Base-by-base conservation (phyloP, 2,329 filamentous ascomycete genomes). In the Fusarium mangiferae region DNA sequence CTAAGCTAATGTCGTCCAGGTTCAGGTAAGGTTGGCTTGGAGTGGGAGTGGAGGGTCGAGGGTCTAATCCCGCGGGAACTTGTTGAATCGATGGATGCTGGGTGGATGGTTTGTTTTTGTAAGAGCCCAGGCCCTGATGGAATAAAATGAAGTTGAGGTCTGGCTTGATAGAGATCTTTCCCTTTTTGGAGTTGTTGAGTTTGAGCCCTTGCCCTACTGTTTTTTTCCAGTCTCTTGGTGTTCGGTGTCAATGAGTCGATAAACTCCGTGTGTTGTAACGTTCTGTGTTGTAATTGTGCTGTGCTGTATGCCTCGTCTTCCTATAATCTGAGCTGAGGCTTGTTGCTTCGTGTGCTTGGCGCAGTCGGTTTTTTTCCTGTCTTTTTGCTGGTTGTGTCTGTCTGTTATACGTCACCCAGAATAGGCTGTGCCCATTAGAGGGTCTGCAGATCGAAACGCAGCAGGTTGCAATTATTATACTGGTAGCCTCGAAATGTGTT, bases 351-450 rank as follows among this genome's bases (percentile, higher is more conserved):
- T 56, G 51, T 26, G 60, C 75, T 77, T 77, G 75, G 75, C 74
- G 51, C 60, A 57, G 36, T 63, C 39, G 28, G 51, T 49, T 70
- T 62, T 71, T 42, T 46, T 44, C 56, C 63, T 74, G 62, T 74
- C n/a, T 56, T 52, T 63, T 72, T 70, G 55, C 46, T 72, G 59
- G 59, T 68, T 62, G 72, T 64, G 64, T 74, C 52, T 68, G 65
- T 65, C 60, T 73, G 64, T 62, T 63, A 78, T 77, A 77, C 75
- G 75, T 77, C 75, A 78, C 75, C 49, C 30, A 65, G 52, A 44
- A 69, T 54, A 77, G 66, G 69, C 72, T 76, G 56, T 75, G 75
- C 59, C 49, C 58, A 66, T 67, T 63, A 70, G 59, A 69, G 59
- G 72, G 72, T 65, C 68, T 69, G 75, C 72, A 75, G 74, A 66